Percentiles rank a stretch among this genome's conserved stretches.
These are phyloP conservation scores for Yarrowia keelungensis DNA, from an alignment of 805 yeast genomes.

Conservation along the genomic window DNA sequence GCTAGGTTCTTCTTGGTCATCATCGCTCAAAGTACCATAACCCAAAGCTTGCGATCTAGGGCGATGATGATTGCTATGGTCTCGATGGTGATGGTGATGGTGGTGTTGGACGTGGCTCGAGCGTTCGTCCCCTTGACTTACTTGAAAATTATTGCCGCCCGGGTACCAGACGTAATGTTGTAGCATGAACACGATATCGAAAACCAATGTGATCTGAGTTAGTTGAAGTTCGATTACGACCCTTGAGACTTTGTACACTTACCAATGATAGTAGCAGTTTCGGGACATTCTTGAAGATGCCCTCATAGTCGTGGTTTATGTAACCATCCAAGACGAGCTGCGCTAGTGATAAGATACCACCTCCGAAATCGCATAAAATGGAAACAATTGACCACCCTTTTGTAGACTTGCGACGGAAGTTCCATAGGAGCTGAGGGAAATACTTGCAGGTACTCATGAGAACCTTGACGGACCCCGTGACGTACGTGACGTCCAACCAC, in stretches of 20 bases:
- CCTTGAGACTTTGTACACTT: constrained; percentile 41
- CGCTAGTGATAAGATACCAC: constrained; percentile 52
- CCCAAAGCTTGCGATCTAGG: constrained; percentile 11
- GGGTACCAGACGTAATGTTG: constrained; percentile 45
- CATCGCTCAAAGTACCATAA: constrained; percentile 17
- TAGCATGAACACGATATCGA: constrained; percentile 48
- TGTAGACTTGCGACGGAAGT: constrained; percentile 54
- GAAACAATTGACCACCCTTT: constrained; percentile 56
- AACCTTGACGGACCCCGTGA: constrained; percentile 57
- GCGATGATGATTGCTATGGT: constrained; percentile 27
- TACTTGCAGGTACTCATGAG: constrained; percentile 56
- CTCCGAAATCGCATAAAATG: constrained; percentile 54
- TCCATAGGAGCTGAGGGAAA: constrained; percentile 57
- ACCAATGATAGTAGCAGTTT: constrained; percentile 55
- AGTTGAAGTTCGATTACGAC: not conserved
- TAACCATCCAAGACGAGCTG: constrained; percentile 55
- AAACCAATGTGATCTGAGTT: constrained; percentile 46
- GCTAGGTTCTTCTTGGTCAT: constrained; percentile 17
- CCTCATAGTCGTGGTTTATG: constrained; percentile 48
- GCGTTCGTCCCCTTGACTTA: constrained; percentile 12
- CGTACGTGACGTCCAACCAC: constrained; percentile 52
- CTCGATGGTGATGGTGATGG: constrained; percentile 20
- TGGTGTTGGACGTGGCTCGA: constrained; percentile 3
- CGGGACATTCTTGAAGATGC: constrained; percentile 54
- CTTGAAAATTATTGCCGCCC: constrained; percentile 4